Evolutionary conservation across 2,329 filamentous ascomycete species (phyloP).

Genomic region (Colletotrichum simmondsii): DNA sequence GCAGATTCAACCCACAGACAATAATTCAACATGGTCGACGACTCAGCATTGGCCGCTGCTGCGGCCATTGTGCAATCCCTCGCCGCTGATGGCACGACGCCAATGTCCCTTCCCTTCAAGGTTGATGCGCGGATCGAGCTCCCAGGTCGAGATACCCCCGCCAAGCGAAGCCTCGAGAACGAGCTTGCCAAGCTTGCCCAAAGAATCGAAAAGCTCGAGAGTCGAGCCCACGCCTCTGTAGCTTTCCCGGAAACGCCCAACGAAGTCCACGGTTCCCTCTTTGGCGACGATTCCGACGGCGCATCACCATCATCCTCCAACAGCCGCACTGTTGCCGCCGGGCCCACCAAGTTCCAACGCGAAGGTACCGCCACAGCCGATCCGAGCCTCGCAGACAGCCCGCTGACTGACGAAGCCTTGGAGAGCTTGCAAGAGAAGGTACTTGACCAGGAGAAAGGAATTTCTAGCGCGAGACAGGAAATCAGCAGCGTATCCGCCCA

Average conservation of each 20-base stretch:
- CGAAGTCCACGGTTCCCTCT: conserved; percentile 75
- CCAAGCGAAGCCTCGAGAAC: conserved; percentile 82
- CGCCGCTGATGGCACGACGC: conserved; percentile 55
- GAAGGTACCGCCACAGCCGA: conserved; percentile 37
- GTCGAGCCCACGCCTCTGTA: conserved; percentile 72
- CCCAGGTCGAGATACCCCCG: conserved; percentile 79
- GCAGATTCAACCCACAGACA: conserved; percentile 1
- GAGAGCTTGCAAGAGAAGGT: conserved; percentile 89
- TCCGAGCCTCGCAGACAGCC: conserved; percentile 38
- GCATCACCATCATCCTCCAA: conserved; percentile 54
- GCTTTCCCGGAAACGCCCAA: conserved; percentile 84
- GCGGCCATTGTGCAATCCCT: conserved; percentile 65
- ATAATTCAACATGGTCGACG: conserved; percentile 59
- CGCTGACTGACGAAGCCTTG: conserved; percentile 76
- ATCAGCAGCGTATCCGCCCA: conserved; percentile 88
- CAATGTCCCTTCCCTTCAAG: conserved; percentile 51
- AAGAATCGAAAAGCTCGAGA: conserved; percentile 85
- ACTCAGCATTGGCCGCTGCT: conserved; percentile 64
- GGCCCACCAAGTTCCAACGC: conserved; percentile 33
- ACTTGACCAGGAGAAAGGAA: conserved; percentile 91
- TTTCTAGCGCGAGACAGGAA: conserved; percentile 87
- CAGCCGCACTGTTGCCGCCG: conserved; percentile 43
- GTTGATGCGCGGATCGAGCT: conserved; percentile 69
- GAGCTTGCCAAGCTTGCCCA: conserved; percentile 84
- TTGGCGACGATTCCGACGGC: conserved; percentile 66